Percentiles rank a stretch among this genome's conserved stretches.
phyloP scores from a whole-genome alignment of 129 eudicot genomes.

The Calendula officinalis region DNA sequence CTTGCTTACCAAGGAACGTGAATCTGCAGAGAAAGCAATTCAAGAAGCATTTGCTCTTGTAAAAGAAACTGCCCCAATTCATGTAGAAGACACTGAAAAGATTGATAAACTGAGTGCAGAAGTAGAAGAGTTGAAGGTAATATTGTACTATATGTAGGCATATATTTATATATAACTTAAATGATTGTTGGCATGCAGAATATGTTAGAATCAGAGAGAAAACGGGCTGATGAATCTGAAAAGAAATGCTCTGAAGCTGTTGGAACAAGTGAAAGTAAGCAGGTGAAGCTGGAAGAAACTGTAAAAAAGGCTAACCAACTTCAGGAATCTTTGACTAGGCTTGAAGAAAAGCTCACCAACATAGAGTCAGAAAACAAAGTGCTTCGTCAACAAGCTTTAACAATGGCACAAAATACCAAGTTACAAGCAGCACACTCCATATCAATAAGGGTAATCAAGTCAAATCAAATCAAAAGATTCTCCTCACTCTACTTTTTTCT shows the following conservation, averaged over 20 bases:
- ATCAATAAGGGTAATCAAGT: conserved; percentile 85
- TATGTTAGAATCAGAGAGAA: conserved; percentile 57
- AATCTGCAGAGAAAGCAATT: conserved; percentile 76
- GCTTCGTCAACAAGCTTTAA: conserved; percentile 90
- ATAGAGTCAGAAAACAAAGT: conserved; percentile 86
- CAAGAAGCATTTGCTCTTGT: conserved; percentile 72
- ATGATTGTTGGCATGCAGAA: conserved; percentile 40
- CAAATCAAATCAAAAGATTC: conserved; percentile 42
- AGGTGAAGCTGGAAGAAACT: conserved; percentile 77
- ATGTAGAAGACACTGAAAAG: conserved; percentile 86
- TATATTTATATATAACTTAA: neutral
- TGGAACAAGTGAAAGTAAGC: conserved; percentile 67
- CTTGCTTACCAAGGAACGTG: conserved; percentile 68
- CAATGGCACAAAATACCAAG: conserved; percentile 81
- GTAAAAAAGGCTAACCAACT: conserved; percentile 66
- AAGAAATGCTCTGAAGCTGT: conserved; percentile 58
- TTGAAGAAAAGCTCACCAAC: conserved; percentile 73
- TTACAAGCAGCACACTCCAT: conserved; percentile 57
- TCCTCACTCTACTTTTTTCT: conserved; percentile 17
- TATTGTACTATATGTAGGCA: no score
- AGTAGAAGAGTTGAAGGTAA: conserved; percentile 77
- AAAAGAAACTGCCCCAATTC: conserved; percentile 70
- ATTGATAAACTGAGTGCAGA: conserved; percentile 77
- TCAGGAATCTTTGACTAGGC: conserved; percentile 77
- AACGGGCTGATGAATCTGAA: conserved; percentile 72